Conservation (phyloP, 2,329 filamentous ascomycete genomes). For the Pseudogymnoascus sp. region DNA sequence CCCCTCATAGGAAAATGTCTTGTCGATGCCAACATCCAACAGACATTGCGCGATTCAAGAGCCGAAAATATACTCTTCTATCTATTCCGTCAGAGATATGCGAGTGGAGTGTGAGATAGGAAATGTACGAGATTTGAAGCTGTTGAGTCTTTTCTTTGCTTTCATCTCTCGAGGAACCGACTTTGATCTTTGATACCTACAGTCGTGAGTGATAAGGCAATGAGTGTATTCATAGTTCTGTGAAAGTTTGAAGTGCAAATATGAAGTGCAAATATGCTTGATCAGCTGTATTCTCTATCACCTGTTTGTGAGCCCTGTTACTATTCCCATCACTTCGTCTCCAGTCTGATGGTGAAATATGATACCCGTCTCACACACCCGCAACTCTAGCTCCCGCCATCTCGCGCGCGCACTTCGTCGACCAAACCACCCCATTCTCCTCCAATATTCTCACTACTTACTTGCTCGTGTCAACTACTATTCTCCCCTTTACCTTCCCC, state of each 20-base stretch:
- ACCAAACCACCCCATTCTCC: not conserved
- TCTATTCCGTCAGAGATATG: not conserved
- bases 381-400: not conserved
- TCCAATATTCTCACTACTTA: constrained; percentile 29
- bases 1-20: not conserved
- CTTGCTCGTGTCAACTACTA: constrained; percentile 67
- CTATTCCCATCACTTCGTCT: not conserved
- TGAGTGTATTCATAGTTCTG: not conserved
- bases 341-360: not conserved
- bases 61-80: not conserved
- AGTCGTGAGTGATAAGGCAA: not conserved
- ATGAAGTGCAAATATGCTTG: not conserved
- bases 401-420: not conserved
- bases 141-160: not conserved
- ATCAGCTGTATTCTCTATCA: not conserved
- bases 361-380: not conserved
- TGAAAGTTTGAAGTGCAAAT: not conserved
- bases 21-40: constrained; percentile 6
- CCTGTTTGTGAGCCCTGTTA: too few relatives aligned
- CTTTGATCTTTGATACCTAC: not conserved
- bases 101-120: not conserved
- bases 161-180: not conserved
- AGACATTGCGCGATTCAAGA: not conserved
- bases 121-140: not conserved
- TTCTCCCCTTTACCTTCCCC: constrained; percentile 67